Percentiles rank a stretch among this genome's conserved stretches.
These are phyloP conservation scores for Lenzites betulinus DNA, from an alignment of 768 basidiomycete genomes.

Conservation along the genomic window DNA sequence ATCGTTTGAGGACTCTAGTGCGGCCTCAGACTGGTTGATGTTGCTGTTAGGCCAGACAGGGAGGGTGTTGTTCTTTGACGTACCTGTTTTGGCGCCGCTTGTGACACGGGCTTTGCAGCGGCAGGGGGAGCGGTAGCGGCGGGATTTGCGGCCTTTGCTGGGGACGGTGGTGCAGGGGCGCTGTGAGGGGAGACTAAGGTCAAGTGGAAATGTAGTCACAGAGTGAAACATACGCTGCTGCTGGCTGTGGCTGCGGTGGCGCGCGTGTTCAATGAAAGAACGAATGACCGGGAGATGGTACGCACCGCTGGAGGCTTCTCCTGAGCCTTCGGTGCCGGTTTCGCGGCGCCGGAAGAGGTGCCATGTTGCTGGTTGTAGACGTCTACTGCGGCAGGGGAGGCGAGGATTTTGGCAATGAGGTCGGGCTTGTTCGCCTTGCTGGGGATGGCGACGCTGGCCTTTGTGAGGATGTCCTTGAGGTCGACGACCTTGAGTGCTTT, in stretches of 20 bases:
- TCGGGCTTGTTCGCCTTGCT: conserved; percentile 67
- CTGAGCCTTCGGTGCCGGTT: conserved; percentile 27
- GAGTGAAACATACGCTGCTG: conserved; percentile 32
- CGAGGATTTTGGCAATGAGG: conserved; percentile 63
- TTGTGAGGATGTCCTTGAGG: conserved; percentile 61
- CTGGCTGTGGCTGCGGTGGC: conserved; percentile 33
- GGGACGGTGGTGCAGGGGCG: conserved; percentile 1
- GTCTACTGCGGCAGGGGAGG: conserved; percentile 50
- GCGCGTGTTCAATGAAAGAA: conserved; percentile 34
- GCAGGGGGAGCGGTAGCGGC: conserved; percentile 9
- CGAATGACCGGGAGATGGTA: not conserved
- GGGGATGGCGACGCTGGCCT: conserved; percentile 49
- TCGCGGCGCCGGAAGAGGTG: conserved; percentile 30
- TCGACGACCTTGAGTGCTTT: conserved; percentile 74
- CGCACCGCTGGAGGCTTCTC: conserved; percentile 10
- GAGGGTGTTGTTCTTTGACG: not conserved
- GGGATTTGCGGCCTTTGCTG: conserved; percentile 32
- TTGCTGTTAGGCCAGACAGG: not conserved
- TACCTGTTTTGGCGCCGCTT: conserved; percentile 16
- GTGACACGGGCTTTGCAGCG: conserved; percentile 10
- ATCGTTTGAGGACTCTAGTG: not conserved
- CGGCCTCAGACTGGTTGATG: not conserved
- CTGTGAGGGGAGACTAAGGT: not conserved
- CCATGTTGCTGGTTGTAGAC: conserved; percentile 43
- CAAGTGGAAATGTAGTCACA: not conserved